Evolutionary conservation across 768 basidiomycete genomes (phyloP).

Genomic region (Mycena venus): DNA sequence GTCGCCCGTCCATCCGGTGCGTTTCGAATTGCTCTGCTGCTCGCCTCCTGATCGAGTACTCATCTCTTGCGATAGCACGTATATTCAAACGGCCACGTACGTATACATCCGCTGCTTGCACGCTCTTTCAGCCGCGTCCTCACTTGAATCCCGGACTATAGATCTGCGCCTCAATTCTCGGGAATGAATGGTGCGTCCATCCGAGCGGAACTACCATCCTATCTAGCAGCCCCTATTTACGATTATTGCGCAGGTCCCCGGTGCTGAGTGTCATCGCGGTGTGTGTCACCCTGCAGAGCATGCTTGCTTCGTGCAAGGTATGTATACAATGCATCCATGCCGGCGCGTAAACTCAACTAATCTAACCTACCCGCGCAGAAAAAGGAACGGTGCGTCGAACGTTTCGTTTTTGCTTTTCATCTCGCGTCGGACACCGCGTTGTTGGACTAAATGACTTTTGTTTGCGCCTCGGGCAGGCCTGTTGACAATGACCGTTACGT

Average conservation of each 20-base stretch:
- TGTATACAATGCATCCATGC: not conserved
- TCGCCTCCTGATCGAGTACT: slow-evolving; percentile 13
- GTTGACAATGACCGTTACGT: slow-evolving; percentile 90
- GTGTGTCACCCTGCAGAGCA: slow-evolving; percentile 90
- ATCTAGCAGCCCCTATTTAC: slow-evolving; percentile 4
- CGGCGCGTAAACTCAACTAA: slow-evolving; percentile 19
- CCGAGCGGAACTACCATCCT: not conserved
- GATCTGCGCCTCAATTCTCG: slow-evolving; percentile 93
- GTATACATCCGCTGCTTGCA: slow-evolving; percentile 42
- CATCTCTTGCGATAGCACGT: slow-evolving; percentile 72
- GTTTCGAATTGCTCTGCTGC: slow-evolving; percentile 44
- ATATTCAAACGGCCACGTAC: slow-evolving; percentile 89
- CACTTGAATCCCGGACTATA: slow-evolving; percentile 42
- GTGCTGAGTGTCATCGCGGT: slow-evolving; percentile 87
- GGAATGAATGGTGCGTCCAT: slow-evolving; percentile 81
- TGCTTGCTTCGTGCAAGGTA: slow-evolving; percentile 94
- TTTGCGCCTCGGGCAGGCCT: slow-evolving; percentile 62
- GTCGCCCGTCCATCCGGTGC: slow-evolving; percentile 85
- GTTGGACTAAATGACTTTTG: slow-evolving; percentile 15
- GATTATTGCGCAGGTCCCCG: slow-evolving; percentile 71
- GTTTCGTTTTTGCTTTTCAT: slow-evolving; percentile 7
- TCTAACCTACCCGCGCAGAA: slow-evolving; percentile 46
- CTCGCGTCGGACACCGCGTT: not conserved
- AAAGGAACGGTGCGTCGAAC: slow-evolving; percentile 71
- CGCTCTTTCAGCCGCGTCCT: slow-evolving; percentile 21